Percentiles rank a stretch among this genome's conserved stretches.
Conservation (phyloP, 768 basidiomycete genomes). For the Lactarius indigo region DNA sequence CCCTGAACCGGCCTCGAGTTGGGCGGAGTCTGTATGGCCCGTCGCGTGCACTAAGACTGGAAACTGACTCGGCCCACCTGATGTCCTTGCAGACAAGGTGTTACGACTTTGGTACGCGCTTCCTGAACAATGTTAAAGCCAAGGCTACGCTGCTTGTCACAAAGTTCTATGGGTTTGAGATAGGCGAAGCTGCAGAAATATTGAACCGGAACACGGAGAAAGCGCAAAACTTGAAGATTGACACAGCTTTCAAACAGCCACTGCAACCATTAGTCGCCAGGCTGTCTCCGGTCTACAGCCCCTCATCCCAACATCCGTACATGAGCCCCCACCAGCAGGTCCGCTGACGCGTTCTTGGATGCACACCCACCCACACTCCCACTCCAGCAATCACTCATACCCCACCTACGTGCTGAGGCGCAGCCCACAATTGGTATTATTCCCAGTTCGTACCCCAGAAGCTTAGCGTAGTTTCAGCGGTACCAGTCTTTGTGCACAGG, state of each 20-base stretch:
- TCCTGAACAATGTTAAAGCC: slow-evolving; percentile 2
- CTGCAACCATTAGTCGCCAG: no score
- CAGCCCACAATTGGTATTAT: no score
- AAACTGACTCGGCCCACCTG: not conserved
- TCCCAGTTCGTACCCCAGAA: no score
- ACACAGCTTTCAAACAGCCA: slow-evolving; percentile 7
- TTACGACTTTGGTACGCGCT: not conserved
- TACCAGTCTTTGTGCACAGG: no score
- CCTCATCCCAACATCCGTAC: no score
- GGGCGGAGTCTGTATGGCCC: slow-evolving; percentile 9
- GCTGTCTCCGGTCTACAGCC: no score
- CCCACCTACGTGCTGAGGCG: no score
- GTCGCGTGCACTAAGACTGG: slow-evolving; percentile 7
- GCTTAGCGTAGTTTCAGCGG: no score
- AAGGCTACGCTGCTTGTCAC: slow-evolving; percentile 4
- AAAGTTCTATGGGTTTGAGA: not conserved
- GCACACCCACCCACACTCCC: no score
- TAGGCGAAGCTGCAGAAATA: not conserved
- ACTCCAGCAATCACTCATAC: no score
- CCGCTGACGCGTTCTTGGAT: no score
- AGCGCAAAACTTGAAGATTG: slow-evolving; percentile 6
- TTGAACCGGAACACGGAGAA: not conserved
- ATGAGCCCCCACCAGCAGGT: no score
- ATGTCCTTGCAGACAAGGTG: not conserved
- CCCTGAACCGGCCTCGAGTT: not conserved